Evolutionary conservation across 2,329 filamentous ascomycete species (phyloP), one percentile per base, ranked within the genome.

Genomic region (Pyricularia sp.): DNA sequence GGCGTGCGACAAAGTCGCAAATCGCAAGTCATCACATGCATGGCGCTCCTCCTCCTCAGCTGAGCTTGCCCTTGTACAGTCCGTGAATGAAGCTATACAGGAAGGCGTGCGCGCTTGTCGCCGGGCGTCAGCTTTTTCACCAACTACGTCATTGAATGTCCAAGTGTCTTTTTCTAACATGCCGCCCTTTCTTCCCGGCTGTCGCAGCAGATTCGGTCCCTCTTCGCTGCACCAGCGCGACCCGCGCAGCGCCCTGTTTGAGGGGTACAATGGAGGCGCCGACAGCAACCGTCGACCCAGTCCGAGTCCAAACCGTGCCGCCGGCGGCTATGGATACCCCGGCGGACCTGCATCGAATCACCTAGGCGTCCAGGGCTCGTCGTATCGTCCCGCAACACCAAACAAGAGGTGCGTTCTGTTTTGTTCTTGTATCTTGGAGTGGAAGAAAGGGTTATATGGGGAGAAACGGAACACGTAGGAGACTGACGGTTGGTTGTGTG

Each of bases 191-290:
- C 13, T 24, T 24, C 62, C 33, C 33, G 33, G 33, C 62, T 24
- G 28, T 44, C 16, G 24, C 19, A 63, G 62, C 67, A 89, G 88
- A 79, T 90, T 90, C 75, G 82, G 84, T 70, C 77, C 82, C 70
- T 88, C 86, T 62, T 82, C 82, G 69, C 84, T 91, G 67, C 88
- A 91, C 75, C 88, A 91, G 79, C 83, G 88, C 78, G 81, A 90
- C 78, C 82, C 85, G 72, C 81, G 88, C 72, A 88, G 84, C 73
- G 86, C 87, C 69, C 85, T 92, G 68, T 92, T 92, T 77, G 88
- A 89, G 69, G 86, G 87, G 70, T 92, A 91, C 76, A 85, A 82
- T 68, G 82, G 82, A 70, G 78, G 79, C 71, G 79, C 76, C 66
- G 76, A 77, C 68, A 69, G 75, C 62, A 72, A 75, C 69, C 75